These are phyloP conservation scores for Scheffersomyces amazonensis DNA, from an alignment of 805 yeast species.

Conservation along the genomic window DNA sequence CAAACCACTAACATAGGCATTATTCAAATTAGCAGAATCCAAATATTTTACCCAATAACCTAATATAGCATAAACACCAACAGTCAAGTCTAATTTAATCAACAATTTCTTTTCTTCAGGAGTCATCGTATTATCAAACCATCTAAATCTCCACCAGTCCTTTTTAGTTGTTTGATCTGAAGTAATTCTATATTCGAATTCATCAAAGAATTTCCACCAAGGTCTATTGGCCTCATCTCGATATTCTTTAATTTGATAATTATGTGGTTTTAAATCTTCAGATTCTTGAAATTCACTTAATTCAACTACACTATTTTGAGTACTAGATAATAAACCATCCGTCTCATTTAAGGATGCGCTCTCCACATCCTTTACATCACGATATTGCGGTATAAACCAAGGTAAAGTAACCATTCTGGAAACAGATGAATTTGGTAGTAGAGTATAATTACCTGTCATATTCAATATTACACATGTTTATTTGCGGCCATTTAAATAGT, in stretches of 20 bases:
- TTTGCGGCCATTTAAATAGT: too few relatives aligned
- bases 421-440: background rate
- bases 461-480: too few relatives aligned
- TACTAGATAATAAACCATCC: background rate
- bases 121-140: slow-evolving; percentile 49
- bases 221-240: slow-evolving; percentile 31
- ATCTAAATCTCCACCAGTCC: slow-evolving; percentile 28
- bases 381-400: slow-evolving; percentile 14
- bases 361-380: slow-evolving; percentile 8
- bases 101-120: slow-evolving; percentile 30
- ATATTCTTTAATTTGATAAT: slow-evolving; percentile 16
- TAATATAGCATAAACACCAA: slow-evolving; percentile 30
- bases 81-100: slow-evolving; percentile 27
- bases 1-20: slow-evolving; percentile 69
- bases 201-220: slow-evolving; percentile 45
- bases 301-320: background rate
- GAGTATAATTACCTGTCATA: background rate
- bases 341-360: slow-evolving; percentile 1
- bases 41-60: slow-evolving; percentile 64
- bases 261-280: background rate
- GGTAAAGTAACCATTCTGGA: slow-evolving; percentile 5
- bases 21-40: slow-evolving; percentile 57
- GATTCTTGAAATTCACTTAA: background rate
- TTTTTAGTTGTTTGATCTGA: slow-evolving; percentile 16
- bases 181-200: slow-evolving; percentile 55